phyloP scores from a whole-genome alignment of 805 yeast species.

The Nakazawaea ishiwadae region DNA sequence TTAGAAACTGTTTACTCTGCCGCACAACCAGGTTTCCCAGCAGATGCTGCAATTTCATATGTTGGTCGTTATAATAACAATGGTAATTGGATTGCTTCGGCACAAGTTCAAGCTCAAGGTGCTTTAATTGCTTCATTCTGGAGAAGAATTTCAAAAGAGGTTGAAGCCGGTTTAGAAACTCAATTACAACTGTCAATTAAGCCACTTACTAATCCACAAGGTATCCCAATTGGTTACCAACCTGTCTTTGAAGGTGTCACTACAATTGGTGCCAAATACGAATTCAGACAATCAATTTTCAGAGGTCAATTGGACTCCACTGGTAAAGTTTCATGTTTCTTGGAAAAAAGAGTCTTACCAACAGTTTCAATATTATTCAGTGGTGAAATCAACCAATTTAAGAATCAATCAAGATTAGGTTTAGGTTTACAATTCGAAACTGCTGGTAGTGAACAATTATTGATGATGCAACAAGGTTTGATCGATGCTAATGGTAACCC shows the following conservation, averaged over 20 bases:
- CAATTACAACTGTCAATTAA: slow-evolving; percentile 70
- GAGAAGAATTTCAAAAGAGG: slow-evolving; percentile 88
- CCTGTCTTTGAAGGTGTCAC: slow-evolving; percentile 88
- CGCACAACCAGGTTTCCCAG: slow-evolving; percentile 65
- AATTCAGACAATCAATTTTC: slow-evolving; percentile 92
- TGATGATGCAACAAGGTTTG: slow-evolving; percentile 87
- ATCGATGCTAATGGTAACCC: slow-evolving; percentile 83
- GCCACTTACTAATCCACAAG: slow-evolving; percentile 65
- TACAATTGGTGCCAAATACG: slow-evolving; percentile 94
- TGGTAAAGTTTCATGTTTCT: slow-evolving; percentile 86
- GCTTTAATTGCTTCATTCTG: slow-evolving; percentile 85
- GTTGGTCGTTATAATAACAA: slow-evolving; percentile 80
- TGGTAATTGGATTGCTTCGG: slow-evolving; percentile 89
- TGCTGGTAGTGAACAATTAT: slow-evolving; percentile 88
- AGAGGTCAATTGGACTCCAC: slow-evolving; percentile 90
- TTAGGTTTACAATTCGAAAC: slow-evolving; percentile 94
- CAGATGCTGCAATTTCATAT: slow-evolving; percentile 87
- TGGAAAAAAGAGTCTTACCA: slow-evolving; percentile 92
- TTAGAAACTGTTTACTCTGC: slow-evolving; percentile 86
- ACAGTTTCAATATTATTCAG: slow-evolving; percentile 82
- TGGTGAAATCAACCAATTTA: slow-evolving; percentile 80
- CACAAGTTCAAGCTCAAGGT: slow-evolving; percentile 92
- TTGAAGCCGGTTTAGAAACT: slow-evolving; percentile 92
- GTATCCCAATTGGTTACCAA: slow-evolving; percentile 76
- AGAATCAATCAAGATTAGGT: slow-evolving; percentile 73